A percentile compares a stretch with the other conserved stretches of the same genome.
Conservation (phyloP, 2,329 filamentous ascomycete species). For the Pseudocercospora macadamiae region DNA sequence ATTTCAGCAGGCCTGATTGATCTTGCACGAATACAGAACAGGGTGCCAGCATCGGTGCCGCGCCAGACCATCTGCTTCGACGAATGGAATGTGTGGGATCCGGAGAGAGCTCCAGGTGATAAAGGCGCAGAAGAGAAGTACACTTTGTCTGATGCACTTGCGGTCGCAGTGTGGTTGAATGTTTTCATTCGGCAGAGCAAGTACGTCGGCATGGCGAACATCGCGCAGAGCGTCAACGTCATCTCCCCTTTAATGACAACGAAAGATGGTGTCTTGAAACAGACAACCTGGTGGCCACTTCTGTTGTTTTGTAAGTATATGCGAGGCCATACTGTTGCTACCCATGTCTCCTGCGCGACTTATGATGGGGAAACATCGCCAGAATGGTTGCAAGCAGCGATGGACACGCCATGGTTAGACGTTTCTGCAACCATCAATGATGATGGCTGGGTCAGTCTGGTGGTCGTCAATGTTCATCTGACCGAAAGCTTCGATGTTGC, state of each 20-base stretch:
- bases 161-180: constrained; percentile 75
- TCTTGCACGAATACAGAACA: constrained; percentile 71
- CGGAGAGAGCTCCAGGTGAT: constrained; percentile 69
- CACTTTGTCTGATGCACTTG: constrained; percentile 73
- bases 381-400: constrained; percentile 64
- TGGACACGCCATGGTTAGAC: constrained; percentile 72
- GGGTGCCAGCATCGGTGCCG: constrained; percentile 61
- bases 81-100: constrained; percentile 85
- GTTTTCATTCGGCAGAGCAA: constrained; percentile 73
- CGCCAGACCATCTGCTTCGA: constrained; percentile 77
- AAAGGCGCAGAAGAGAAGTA: constrained; percentile 73
- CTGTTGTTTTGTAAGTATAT: constrained; percentile 72
- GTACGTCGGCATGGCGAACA: constrained; percentile 73
- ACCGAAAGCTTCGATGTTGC: constrained; percentile 61
- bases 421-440: constrained; percentile 64
- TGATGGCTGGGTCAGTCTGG: constrained; percentile 65
- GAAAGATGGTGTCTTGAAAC: constrained; percentile 64
- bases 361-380: constrained; percentile 71
- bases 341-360: constrained; percentile 64
- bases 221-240: constrained; percentile 78
- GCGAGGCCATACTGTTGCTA: constrained; percentile 69
- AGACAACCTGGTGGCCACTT: constrained; percentile 76
- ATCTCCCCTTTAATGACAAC: constrained; percentile 77
- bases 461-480: constrained; percentile 72
- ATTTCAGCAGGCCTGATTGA: constrained; percentile 71